These are phyloP conservation scores for Coprinopsis marcescibilis DNA, from an alignment of 768 basidiomycete species.

Conservation along the genomic window DNA sequence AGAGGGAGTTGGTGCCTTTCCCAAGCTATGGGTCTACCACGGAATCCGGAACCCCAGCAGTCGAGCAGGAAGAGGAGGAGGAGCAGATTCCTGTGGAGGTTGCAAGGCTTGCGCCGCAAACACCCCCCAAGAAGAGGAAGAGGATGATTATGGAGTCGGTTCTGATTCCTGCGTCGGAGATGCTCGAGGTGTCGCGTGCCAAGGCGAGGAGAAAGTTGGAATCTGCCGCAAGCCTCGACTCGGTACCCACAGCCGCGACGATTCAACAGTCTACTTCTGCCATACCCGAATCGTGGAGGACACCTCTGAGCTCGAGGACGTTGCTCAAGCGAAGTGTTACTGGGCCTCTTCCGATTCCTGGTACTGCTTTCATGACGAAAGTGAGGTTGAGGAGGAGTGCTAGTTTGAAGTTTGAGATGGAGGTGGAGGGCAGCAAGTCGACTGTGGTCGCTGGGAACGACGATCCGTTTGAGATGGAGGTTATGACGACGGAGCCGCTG, in stretches of 20 bases:
- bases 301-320: background rate
- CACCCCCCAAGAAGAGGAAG: conserved; percentile 37
- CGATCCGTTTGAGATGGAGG: conserved; percentile 30
- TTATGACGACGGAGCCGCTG: conserved; percentile 8
- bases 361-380: background rate
- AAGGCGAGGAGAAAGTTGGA: conserved; percentile 6
- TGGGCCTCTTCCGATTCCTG: background rate
- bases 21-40: background rate
- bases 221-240: conserved; percentile 6
- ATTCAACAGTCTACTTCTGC: conserved; percentile 7
- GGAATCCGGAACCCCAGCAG: no score
- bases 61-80: background rate
- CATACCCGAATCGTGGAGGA: conserved; percentile 11
- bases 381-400: background rate
- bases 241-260: background rate
- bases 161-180: conserved; percentile 8
- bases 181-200: background rate
- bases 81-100: background rate
- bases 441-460: conserved; percentile 1
- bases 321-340: background rate
- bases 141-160: conserved; percentile 48
- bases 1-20: conserved; percentile 7
- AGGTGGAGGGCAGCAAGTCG: background rate
- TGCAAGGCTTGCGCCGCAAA: background rate
- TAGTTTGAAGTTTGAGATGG: background rate